Base-by-base conservation (phyloP, 805 yeast genomes). In the Candida namnaoensis region DNA sequence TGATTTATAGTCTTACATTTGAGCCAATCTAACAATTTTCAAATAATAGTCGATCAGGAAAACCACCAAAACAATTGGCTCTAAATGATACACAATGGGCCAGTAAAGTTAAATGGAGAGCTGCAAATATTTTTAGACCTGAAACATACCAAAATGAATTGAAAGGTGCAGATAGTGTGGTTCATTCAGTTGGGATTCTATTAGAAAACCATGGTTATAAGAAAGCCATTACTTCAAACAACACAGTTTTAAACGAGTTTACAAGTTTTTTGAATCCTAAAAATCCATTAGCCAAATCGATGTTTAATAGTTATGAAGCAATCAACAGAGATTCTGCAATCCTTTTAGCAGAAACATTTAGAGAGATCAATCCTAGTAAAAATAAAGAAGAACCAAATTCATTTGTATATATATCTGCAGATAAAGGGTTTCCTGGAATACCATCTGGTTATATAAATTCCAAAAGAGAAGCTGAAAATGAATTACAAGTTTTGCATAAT, bases 371-470 rank as follows among this genome's bases (percentile, higher is more conserved):
- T 12, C 57, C 50, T 33, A 24, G 27, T 14, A 46, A 46, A 45
- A 41, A 45, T 36, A 44, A 38, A 36, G 46, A 47, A 19, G 43
- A 42, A 2, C 47, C 47, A 35, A 50, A 45, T 52, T 74, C 65
- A 5, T 81, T 82, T 53, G 87, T 83, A 1, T 88, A 86, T 53
- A 71, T 88, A 2, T 85, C 95, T 0, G 96, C 96, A 1, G 95
- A 86, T 50, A 62, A 68, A 38, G 80, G 81, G 41, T 74, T 77
- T 40, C 88, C 90, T 0, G 61, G 81, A 23, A 62, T 84, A 6
- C 91, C 93, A 1, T 52, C 63, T 1, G 88, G 82, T 1, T 88
- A 88, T 58, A 76, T 88, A 32, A 67, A 71, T 9, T 78, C 93
- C 23, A 88, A 88, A 52, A 65, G 96, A 49, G 78, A 71, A 44